phyloP scores from a whole-genome alignment of 2,329 filamentous ascomycete species.

The Colletotrichum abscissum region DNA sequence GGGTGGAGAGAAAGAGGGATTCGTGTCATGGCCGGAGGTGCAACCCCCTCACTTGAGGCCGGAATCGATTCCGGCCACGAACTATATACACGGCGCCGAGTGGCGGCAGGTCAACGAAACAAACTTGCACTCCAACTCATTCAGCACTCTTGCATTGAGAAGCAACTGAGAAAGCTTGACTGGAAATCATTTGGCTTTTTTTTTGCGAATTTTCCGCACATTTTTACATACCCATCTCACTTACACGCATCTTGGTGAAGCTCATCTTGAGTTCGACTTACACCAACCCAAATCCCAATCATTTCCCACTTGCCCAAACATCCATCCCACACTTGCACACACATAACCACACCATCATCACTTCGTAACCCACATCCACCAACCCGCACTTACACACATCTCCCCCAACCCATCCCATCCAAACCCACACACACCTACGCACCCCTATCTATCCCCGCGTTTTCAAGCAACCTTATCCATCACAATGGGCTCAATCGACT shows the following conservation, averaged over 20 bases:
- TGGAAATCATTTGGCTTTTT: background rate
- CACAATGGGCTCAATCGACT: conserved; percentile 55
- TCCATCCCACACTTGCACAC: conserved; percentile 16
- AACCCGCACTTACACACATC: conserved; percentile 17
- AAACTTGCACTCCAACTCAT: conserved; percentile 31
- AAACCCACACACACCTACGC: conserved; percentile 13
- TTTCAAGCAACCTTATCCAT: background rate
- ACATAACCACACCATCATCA: conserved; percentile 11
- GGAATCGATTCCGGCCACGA: conserved; percentile 61
- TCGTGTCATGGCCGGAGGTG: conserved; percentile 30
- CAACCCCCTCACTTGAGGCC: conserved; percentile 49
- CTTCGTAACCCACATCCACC: conserved; percentile 21
- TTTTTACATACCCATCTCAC: conserved; percentile 24
- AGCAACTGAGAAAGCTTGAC: background rate
- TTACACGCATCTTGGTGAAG: background rate
- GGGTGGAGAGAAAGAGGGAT: conserved; percentile 8
- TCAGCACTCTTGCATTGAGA: conserved; percentile 25
- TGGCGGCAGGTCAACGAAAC: conserved; percentile 21
- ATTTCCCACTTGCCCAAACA: conserved; percentile 1
- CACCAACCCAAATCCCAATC: background rate
- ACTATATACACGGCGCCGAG: conserved; percentile 56
- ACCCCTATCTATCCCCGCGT: conserved; percentile 21
- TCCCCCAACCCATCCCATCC: conserved; percentile 1
- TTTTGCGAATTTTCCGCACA: conserved; percentile 24
- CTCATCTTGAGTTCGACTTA: conserved; percentile 19